Base-by-base conservation (phyloP, 179 eudicot species). In the Nepenthes alata region DNA sequence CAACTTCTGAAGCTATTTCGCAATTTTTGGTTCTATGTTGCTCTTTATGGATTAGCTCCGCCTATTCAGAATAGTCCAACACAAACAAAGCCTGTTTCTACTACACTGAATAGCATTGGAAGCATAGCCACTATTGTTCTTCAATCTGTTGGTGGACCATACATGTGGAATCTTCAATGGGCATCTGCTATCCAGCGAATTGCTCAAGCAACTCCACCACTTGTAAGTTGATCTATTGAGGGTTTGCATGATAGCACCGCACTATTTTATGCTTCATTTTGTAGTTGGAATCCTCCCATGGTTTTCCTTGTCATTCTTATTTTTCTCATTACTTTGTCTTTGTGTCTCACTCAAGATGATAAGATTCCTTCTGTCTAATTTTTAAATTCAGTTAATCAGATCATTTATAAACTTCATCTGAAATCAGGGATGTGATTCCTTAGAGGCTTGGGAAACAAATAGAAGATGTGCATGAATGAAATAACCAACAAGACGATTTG, bases 141-240 rank as follows among this genome's bases (percentile, higher is more conserved):
- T 71, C 99, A 94, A 78, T 95, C 99, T 67, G 99, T 94, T 54
- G 82, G 76, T 71, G 99, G 99, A 71, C 99, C 99, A 56, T 94
- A 94, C 74, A 77, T 94, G 97, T 94, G 91, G 91, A 90, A 84
- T 75, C 63, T 69, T 59, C 84, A 74, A 66, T 94, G 99, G 99
- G 82, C 83, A 65, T 81, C 89, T 65, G 94, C 99, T 74, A 87
- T 94, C 53, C 96, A 90, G 59, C 85, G 80, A 60, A 90, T 84
- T 65, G 85, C 99, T 55, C 99, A 90, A 73, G 99, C 97, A 67
- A 94, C 99, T 64, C 99, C 99, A 47, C 97, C 99, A 54, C 97
- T 94, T 65, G 99, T 94, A 81, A 85, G 99, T 85, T 77, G 44
- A 67, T 73, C 8, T 75, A 37, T 14, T 52, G 39, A 55, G 16